phyloP scores from a whole-genome alignment of 805 yeast genomes.

The Brettanomyces bruxellensis region DNA sequence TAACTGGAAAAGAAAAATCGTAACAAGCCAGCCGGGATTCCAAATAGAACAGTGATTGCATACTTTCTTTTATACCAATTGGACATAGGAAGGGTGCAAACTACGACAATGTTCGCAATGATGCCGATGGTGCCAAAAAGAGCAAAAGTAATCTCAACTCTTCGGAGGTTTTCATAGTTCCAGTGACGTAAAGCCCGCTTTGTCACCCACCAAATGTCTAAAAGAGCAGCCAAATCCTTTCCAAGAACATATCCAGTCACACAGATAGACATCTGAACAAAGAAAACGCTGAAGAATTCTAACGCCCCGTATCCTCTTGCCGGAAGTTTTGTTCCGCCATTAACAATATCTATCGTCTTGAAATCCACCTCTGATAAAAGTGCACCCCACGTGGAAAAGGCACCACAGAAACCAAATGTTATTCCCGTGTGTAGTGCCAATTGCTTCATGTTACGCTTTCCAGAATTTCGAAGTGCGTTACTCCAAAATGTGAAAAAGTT shows the following conservation, averaged over 20 bases:
- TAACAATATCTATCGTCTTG: slow-evolving; percentile 34
- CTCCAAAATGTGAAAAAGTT: slow-evolving; percentile 10
- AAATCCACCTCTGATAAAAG: slow-evolving; percentile 47
- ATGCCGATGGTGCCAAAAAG: slow-evolving; percentile 21
- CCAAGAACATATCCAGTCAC: slow-evolving; percentile 55
- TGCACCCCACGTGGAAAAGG: slow-evolving; percentile 71
- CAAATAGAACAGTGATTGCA: slow-evolving; percentile 59
- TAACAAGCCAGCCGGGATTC: slow-evolving; percentile 59
- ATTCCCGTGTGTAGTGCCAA: slow-evolving; percentile 48
- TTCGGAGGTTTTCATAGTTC: slow-evolving; percentile 6
- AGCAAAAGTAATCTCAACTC: slow-evolving; percentile 9
- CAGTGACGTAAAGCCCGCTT: slow-evolving; percentile 1
- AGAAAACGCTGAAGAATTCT: slow-evolving; percentile 57
- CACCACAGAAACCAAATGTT: slow-evolving; percentile 79
- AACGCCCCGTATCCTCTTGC: slow-evolving; percentile 73
- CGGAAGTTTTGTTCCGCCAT: slow-evolving; percentile 27
- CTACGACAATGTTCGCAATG: slow-evolving; percentile 34
- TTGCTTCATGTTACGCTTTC: slow-evolving; percentile 26
- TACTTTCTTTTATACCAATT: slow-evolving; percentile 51
- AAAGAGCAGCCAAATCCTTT: slow-evolving; percentile 28
- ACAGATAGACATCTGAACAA: slow-evolving; percentile 55
- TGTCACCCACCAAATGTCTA: slow-evolving; percentile 5
- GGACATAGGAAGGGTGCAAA: slow-evolving; percentile 23
- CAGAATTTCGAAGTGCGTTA: slow-evolving; percentile 3
- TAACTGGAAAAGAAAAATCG: slow-evolving; percentile 48